These are phyloP conservation scores for Globisporangium takayamanum DNA, from an alignment of 352 stramenopile genomes.

Conservation along the genomic window DNA sequence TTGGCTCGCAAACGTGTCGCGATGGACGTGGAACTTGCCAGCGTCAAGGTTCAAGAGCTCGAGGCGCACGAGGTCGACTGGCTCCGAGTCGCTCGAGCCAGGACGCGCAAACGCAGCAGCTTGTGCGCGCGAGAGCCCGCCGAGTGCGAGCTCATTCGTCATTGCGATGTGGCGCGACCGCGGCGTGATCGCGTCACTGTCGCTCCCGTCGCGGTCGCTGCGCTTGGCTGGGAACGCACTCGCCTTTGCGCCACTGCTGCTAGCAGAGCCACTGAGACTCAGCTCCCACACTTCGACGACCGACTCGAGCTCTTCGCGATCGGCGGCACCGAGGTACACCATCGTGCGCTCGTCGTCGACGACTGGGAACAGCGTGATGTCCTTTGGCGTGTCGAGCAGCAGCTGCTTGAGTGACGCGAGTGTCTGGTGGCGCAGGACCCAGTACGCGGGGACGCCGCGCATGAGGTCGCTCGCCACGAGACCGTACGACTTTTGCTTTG, in stretches of 20 bases:
- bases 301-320: conserved; percentile 56
- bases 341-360: conserved; percentile 54
- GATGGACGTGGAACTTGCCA: conserved; percentile 63
- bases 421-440: conserved; percentile 45
- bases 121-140: conserved; percentile 21
- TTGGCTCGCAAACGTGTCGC: conserved; percentile 58
- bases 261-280: conserved; percentile 18
- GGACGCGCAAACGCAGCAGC: conserved; percentile 26
- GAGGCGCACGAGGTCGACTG: conserved; percentile 53
- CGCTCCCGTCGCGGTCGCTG: neutral
- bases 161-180: conserved; percentile 17
- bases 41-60: conserved; percentile 58
- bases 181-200: conserved; percentile 5
- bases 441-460: conserved; percentile 37
- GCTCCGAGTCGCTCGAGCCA: conserved; percentile 18
- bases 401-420: conserved; percentile 40
- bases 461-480: conserved; percentile 71
- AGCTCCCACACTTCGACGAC: conserved; percentile 54
- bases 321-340: conserved; percentile 57
- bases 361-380: conserved; percentile 52
- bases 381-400: conserved; percentile 28
- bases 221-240: neutral
- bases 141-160: conserved; percentile 14
- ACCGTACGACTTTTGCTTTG: conserved; percentile 68
- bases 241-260: neutral